Conservation (phyloP, 306 rosid species). For the Cucumis cinereus region DNA sequence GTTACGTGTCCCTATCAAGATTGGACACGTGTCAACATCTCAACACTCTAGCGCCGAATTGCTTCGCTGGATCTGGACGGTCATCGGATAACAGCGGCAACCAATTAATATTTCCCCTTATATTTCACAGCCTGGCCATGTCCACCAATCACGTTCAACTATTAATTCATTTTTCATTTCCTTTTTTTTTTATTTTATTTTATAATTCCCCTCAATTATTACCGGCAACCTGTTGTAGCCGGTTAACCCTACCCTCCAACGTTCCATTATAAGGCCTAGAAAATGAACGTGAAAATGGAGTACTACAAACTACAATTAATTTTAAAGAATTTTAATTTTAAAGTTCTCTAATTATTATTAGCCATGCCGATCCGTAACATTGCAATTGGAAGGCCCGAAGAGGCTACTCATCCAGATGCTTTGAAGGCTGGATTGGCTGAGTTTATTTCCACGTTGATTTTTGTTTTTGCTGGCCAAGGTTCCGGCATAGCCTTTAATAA, state of each 20-base stretch:
- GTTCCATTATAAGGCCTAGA: background rate
- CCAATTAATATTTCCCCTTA: background rate
- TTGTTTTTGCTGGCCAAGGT: conserved; percentile 58
- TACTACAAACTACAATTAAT: background rate
- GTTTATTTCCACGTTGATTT: conserved; percentile 53
- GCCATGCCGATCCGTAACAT: conserved; percentile 52
- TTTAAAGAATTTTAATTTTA: background rate
- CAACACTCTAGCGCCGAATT: background rate
- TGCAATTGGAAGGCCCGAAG: conserved; percentile 45
- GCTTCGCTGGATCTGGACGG: conserved; percentile 9
- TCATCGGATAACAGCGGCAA: background rate
- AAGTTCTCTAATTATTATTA: background rate
- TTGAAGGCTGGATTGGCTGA: conserved; percentile 46
- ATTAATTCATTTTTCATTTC: background rate
- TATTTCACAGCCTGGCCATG: conserved; percentile 10
- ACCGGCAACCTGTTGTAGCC: conserved; percentile 6
- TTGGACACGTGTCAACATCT: conserved; percentile 25
- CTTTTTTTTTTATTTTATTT: background rate
- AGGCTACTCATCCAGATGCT: conserved; percentile 37
- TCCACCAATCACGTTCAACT: conserved; percentile 12
- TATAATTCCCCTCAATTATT: too few relatives aligned
- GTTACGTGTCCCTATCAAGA: conserved; percentile 29
- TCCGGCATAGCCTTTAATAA: conserved; percentile 46
- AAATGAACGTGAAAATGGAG: background rate
- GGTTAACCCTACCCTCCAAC: background rate